phyloP scores from a whole-genome alignment of 2,329 filamentous ascomycete species.

The Neocucurbitaria cava region DNA sequence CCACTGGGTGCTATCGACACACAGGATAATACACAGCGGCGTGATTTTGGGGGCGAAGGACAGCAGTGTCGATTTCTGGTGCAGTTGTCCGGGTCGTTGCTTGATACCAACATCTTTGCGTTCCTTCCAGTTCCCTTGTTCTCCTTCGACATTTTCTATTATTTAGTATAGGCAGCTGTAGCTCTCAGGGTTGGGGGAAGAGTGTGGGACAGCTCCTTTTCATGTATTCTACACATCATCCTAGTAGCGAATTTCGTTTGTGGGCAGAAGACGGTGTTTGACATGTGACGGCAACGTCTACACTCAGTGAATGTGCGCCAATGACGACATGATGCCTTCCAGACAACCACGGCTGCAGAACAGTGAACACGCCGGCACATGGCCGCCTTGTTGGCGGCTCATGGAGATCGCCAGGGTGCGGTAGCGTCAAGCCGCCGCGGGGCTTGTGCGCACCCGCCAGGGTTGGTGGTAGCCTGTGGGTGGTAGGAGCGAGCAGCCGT shows the following conservation, averaged over 20 bases:
- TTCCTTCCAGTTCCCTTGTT: constrained; percentile 46
- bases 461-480: no score
- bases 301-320: neutral
- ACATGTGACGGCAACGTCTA: constrained; percentile 3
- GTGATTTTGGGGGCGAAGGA: constrained; percentile 38
- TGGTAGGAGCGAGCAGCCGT: constrained; percentile 21
- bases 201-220: constrained; percentile 43
- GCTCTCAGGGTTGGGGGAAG: constrained; percentile 39
- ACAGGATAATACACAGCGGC: constrained; percentile 46
- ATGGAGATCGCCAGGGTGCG: constrained; percentile 39
- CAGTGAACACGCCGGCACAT: constrained; percentile 13
- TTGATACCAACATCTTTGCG: constrained; percentile 55
- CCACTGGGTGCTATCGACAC: constrained; percentile 50
- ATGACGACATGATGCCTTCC: constrained; percentile 15
- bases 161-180: constrained; percentile 47
- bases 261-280: constrained; percentile 15
- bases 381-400: constrained; percentile 25
- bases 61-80: constrained; percentile 43
- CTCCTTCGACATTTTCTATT: constrained; percentile 44
- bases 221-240: constrained; percentile 52
- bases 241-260: constrained; percentile 52
- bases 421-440: constrained; percentile 19
- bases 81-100: constrained; percentile 51
- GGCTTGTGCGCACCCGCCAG: constrained; percentile 30
- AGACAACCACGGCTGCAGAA: constrained; percentile 4